Percentiles rank a stretch among this genome's conserved stretches.
Evolutionary conservation across 164 flowering plant species (phyloP).

Genomic region (Cinnamomum chago): DNA sequence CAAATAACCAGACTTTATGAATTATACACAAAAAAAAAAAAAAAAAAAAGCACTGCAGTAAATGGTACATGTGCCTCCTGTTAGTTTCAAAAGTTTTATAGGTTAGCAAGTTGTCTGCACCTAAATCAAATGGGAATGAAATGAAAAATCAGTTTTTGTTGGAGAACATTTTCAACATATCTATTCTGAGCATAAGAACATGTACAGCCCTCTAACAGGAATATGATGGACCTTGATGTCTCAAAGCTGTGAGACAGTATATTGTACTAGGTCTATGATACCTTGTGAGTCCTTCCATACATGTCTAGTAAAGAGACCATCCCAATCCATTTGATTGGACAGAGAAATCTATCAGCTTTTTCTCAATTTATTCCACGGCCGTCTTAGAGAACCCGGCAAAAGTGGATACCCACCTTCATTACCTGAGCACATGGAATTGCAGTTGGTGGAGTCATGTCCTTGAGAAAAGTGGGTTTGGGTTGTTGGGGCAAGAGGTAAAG

Average conservation of each 20-base stretch:
- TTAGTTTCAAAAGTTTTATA: not conserved
- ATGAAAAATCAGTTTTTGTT: not conserved
- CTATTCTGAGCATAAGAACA: not conserved
- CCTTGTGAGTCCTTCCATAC: not conserved
- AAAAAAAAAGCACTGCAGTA: not conserved
- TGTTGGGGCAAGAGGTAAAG: not conserved
- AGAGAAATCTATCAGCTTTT: not conserved
- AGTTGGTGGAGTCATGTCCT: constrained; percentile 7
- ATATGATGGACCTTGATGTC: constrained; percentile 2
- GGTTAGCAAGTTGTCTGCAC: not conserved
- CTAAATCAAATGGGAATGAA: not conserved
- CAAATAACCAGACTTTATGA: not conserved
- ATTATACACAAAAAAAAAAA: not conserved
- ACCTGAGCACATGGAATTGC: not conserved
- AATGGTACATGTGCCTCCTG: not conserved
- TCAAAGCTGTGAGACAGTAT: constrained; percentile 32
- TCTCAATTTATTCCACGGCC: not conserved
- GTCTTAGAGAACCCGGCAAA: not conserved
- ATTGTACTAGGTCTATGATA: constrained; percentile 14
- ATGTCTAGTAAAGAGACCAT: constrained; percentile 16
- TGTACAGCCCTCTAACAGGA: not conserved
- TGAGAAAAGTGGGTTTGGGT: not conserved
- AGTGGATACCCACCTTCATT: constrained; percentile 2
- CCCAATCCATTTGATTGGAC: constrained; percentile 23
- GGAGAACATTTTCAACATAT: not conserved